Evolutionary conservation across 441 rosid genomes (phyloP).

Genomic region (Adansonia rubrostipa): DNA sequence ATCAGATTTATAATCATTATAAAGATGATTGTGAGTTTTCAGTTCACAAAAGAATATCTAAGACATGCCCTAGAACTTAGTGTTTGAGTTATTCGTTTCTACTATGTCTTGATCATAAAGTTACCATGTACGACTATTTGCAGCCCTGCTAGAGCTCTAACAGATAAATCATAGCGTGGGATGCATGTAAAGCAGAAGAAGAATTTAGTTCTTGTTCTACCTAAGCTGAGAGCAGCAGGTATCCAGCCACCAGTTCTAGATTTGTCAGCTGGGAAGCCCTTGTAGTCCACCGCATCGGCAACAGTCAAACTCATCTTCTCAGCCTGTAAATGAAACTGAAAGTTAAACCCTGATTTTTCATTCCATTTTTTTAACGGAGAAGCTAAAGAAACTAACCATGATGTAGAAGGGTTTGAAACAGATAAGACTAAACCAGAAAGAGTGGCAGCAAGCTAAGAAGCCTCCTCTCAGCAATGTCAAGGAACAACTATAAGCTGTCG

Average conservation of each 20-base stretch:
- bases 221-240: slow-evolving; percentile 59
- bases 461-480: not conserved
- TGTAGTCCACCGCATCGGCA: slow-evolving; percentile 56
- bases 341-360: not conserved
- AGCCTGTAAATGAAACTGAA: slow-evolving; percentile 39
- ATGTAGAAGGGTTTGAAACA: slow-evolving; percentile 16
- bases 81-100: not conserved
- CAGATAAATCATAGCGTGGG: not conserved
- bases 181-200: not conserved
- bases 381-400: slow-evolving; percentile 29
- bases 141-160: not conserved
- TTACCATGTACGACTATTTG: not conserved
- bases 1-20: not conserved
- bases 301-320: slow-evolving; percentile 46
- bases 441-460: not conserved
- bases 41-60: not conserved
- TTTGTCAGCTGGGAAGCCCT: slow-evolving; percentile 54
- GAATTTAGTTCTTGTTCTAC: slow-evolving; percentile 35
- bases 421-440: slow-evolving; percentile 11
- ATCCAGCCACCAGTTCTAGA: slow-evolving; percentile 66
- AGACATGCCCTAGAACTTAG: not conserved
- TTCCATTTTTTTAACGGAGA: slow-evolving; percentile 15
- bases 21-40: too few species aligned
- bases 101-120: not conserved
- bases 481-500: slow-evolving; percentile 15